Conservation (phyloP, 2,329 filamentous ascomycete genomes). For the Calonectria leucothoes region DNA sequence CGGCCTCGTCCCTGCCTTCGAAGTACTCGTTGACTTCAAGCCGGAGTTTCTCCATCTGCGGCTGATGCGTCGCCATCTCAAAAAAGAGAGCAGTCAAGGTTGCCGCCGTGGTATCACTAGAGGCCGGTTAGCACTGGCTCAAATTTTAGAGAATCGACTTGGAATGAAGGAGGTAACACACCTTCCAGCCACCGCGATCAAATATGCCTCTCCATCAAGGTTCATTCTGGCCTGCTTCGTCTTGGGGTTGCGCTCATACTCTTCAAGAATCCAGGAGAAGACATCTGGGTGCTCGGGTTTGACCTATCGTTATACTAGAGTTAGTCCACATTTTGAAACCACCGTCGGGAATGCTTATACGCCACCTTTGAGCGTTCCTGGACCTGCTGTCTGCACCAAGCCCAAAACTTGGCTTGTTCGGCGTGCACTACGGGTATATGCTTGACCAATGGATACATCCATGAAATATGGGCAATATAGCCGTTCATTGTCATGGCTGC, state of each 20-base stretch:
- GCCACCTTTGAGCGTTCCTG: constrained; percentile 18
- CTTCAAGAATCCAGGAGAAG: constrained; percentile 46
- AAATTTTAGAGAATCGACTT: neutral
- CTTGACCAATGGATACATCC: constrained; percentile 27
- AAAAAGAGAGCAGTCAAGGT: neutral
- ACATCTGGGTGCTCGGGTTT: constrained; percentile 42
- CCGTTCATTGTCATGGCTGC: constrained; percentile 37
- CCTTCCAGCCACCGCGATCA: constrained; percentile 22
- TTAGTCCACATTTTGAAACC: neutral
- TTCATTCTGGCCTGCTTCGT: constrained; percentile 12
- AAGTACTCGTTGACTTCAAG: neutral
- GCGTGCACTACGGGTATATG: constrained; percentile 13
- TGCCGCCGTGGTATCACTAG: neutral
- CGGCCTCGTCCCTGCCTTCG: neutral
- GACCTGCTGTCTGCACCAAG: constrained; percentile 24
- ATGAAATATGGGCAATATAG: constrained; percentile 35
- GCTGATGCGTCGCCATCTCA: neutral
- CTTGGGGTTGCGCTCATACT: constrained; percentile 30
- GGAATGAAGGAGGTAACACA: constrained; percentile 13
- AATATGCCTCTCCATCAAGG: constrained; percentile 21
- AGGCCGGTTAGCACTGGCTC: neutral
- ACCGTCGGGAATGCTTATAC: neutral
- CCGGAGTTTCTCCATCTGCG: neutral
- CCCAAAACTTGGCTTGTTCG: constrained; percentile 20
- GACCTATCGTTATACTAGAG: neutral